Evolutionary conservation across 1,284 basidiomycete species (phyloP), one percentile per base, ranked within the genome.

Genomic region (Cryptococcus deneoformans): DNA sequence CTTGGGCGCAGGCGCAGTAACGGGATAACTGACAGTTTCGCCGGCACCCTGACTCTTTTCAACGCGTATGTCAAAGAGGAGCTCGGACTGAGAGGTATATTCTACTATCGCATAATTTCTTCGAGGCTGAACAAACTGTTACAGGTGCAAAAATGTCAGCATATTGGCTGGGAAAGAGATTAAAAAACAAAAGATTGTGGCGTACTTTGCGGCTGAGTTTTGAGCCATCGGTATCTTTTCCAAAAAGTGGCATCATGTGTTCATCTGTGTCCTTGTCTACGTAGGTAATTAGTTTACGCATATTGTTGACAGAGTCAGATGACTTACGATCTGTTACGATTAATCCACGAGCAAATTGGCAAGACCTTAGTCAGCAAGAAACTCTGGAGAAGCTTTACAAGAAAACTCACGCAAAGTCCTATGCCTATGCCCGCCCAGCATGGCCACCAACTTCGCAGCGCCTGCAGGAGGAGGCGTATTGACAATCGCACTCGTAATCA

Each of bases 21-120:
- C 62, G 5, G 67, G 59, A 56, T 76, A 73, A 7, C 69, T 69
- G 56, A 85, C 82, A 35, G 90, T 93, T 59, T 85, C 82, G 2
- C 92, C 92, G 16, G 79, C 59, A 1, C 92, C 92, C 69, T 90
- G 91, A 60, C 82, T 80, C 65, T 84, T 89, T 76, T 99, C 95
- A 5, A 98, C 86, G 2, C 89, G 84, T 63, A 98, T 84, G 65
- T 93, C 89, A 63, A 93, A 97, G 14, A 85, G 76, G 53, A 98
- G 72, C 14, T 89, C 87, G 0, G 87, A 87, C 1, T 82, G 82
- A 1, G 66, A 52, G 4, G 75, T 68, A 77, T 84, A 88, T 37
- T 83, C 79, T 5, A 90, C 85, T n/a, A 83, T 82, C 66, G 91
- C 89, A 85, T 92, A 99, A 76, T 99, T 99, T 45, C 95, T 83